A percentile compares a stretch with the other conserved stretches of the same genome.
Conservation (phyloP, 768 basidiomycete genomes). For the Amyloporia xantha region DNA sequence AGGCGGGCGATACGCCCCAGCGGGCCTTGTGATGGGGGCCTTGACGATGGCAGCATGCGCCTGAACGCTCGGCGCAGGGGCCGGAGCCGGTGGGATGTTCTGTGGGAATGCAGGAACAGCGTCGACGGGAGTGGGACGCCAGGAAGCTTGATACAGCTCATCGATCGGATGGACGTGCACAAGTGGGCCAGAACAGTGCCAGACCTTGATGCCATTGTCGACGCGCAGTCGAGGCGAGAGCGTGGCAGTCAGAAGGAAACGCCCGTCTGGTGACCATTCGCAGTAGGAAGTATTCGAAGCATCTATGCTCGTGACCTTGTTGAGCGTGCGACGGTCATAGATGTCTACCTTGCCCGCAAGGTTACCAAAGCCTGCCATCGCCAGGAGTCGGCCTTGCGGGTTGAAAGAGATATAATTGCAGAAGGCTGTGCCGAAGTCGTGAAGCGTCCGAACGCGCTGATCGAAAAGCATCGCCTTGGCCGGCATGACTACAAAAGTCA, state of each 20-base stretch:
- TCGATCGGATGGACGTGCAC: constrained; percentile 77
- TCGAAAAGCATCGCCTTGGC: constrained; percentile 92
- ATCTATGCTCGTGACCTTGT: constrained; percentile 71
- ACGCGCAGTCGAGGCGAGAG: constrained; percentile 93
- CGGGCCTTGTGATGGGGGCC: constrained; percentile 53
- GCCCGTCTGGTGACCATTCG: constrained; percentile 93
- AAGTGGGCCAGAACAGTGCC: constrained; percentile 88
- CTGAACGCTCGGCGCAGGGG: constrained; percentile 52
- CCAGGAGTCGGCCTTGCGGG: constrained; percentile 83
- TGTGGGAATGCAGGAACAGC: constrained; percentile 61
- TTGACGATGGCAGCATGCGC: constrained; percentile 44
- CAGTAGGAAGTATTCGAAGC: constrained; percentile 93
- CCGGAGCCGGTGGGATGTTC: constrained; percentile 60
- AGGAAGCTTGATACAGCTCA: constrained; percentile 85
- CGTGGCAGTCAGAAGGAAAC: constrained; percentile 89
- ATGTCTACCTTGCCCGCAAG: constrained; percentile 91
- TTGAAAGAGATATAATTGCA: constrained; percentile 94
- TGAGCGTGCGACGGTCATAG: constrained; percentile 81
- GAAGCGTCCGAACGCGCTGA: constrained; percentile 76
- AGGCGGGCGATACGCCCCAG: constrained; percentile 90
- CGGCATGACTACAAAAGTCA: constrained; percentile 68
- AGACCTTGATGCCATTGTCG: constrained; percentile 96
- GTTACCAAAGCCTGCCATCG: constrained; percentile 94
- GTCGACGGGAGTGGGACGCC: constrained; percentile 72
- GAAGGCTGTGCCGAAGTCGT: constrained; percentile 87